phyloP scores from a whole-genome alignment of 306 rosid genomes.

The Acacia confusa region DNA sequence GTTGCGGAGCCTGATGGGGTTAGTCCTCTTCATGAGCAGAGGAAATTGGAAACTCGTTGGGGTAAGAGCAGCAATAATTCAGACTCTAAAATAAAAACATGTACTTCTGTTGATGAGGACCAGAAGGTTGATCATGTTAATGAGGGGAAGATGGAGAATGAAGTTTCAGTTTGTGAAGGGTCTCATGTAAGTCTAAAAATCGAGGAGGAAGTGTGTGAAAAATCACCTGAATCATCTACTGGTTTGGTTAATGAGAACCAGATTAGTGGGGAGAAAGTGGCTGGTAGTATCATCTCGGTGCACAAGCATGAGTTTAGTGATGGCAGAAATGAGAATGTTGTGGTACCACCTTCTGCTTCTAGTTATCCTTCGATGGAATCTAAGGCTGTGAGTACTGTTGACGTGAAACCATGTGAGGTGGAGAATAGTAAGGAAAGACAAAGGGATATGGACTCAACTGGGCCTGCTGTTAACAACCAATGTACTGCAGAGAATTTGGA shows the following conservation, averaged over 20 bases:
- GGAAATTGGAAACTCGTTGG: constrained; percentile 34
- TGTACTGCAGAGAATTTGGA: constrained; percentile 30
- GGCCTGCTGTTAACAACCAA: constrained; percentile 24
- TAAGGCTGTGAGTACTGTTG: constrained; percentile 16
- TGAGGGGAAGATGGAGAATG: constrained; percentile 42
- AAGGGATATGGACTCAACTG: constrained; percentile 32
- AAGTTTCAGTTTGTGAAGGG: constrained; percentile 42
- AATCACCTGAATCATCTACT: constrained; percentile 51
- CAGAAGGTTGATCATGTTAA: constrained; percentile 37
- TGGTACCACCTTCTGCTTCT: constrained; percentile 29
- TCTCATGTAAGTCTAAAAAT: constrained; percentile 34
- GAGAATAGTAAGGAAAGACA: constrained; percentile 24
- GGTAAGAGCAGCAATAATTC: constrained; percentile 26
- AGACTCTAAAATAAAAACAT: constrained; percentile 39
- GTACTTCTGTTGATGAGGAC: constrained; percentile 40
- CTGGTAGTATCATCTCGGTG: constrained; percentile 11
- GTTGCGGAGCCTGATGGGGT: constrained; percentile 43
- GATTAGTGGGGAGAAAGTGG: constrained; percentile 30
- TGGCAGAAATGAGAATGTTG: constrained; percentile 24
- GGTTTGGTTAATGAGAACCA: constrained; percentile 37
- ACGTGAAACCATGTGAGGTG: constrained; percentile 10
- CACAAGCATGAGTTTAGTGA: constrained; percentile 31
- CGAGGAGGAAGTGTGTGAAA: constrained; percentile 54
- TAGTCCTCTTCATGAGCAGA: constrained; percentile 41
- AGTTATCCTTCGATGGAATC: constrained; percentile 27